Evolutionary conservation across 148 eudicot genomes (phyloP).

Genomic region (Rhododendron molle): DNA sequence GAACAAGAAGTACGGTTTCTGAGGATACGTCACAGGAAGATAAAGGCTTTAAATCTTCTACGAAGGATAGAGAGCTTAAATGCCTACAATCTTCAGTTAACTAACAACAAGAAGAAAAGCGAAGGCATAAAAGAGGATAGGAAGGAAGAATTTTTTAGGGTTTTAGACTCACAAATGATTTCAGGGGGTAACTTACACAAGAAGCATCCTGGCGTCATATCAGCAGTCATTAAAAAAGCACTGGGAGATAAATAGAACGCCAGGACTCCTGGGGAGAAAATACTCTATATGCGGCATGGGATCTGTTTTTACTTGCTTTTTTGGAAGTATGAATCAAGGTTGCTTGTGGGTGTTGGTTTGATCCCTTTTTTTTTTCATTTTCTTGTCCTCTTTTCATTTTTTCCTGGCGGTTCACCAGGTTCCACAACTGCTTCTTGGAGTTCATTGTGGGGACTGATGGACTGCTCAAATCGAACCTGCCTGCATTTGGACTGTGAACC

Average conservation of each 20-base stretch:
- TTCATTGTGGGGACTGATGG: neutral
- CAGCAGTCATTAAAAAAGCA: neutral
- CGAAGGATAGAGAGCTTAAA: neutral
- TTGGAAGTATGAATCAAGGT: neutral
- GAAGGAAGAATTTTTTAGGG: neutral
- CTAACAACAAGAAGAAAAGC: neutral
- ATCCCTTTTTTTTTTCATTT: neutral
- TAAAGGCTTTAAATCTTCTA: neutral
- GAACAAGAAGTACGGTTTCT: neutral
- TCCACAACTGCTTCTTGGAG: neutral
- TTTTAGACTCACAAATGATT: neutral
- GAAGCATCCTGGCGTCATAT: neutral
- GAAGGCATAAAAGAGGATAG: neutral
- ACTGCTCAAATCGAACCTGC: neutral
- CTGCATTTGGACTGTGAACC: neutral
- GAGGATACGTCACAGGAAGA: neutral
- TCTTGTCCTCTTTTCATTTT: neutral
- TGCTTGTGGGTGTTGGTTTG: neutral
- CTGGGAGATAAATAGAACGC: neutral
- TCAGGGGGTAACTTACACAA: neutral
- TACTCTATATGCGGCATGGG: neutral
- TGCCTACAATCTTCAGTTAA: neutral
- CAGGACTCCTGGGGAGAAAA: neutral
- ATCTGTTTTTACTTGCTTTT: neutral
- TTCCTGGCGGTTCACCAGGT: neutral